Base-by-base conservation (phyloP, 2,329 filamentous ascomycete species). In the Arthrobotrys megalospora region DNA sequence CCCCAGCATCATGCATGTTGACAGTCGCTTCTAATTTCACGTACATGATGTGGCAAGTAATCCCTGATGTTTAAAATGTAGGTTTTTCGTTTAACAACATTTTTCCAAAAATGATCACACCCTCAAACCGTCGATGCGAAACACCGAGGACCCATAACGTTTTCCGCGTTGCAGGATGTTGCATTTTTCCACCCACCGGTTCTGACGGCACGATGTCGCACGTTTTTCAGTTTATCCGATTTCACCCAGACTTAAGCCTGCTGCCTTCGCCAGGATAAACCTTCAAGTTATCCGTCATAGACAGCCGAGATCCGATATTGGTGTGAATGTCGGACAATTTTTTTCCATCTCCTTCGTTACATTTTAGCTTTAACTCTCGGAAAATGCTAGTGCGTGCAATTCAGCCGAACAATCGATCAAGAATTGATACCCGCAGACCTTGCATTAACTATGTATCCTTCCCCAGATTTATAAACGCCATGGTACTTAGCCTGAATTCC, bases 391-490 rank as follows among this genome's bases (percentile, higher is more conserved):
- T 5, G 24, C 24, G 5, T 45, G 14, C 24, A 60, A 73, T 73
- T 73, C 69, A 73, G 69, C 60, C 69, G 41, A 60, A 60, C 60
- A 28, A 48, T 60, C 34, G 36, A 60, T 45, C 28, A 66, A 36
- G 12, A 24, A 48, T 50, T 32, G 50, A 50, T 60, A 41, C 48
- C 38, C 69, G 34, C 63, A 32, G 58, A 50, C 43, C 45, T 50
- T 55, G 53, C 34, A 47, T 43, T 28, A n/a, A n/a, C 11, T 19
- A 43, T 53, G 64, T 43, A 55, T 45, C 55, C 16, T 73, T 73
- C 69, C 69, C 69, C 69, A 66, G 69, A 73, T 73, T 73, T 73
- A 66, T 34, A 65, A 66, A 28, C 50, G 21, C 38, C 69, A 63
- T 36, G 38, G 48, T 24, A 73, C 69, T 73, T 73, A 73, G 69